These are phyloP conservation scores for Aaosphaeria pasadenensis DNA, from an alignment of 2,329 filamentous ascomycete species.

Conservation along the genomic window DNA sequence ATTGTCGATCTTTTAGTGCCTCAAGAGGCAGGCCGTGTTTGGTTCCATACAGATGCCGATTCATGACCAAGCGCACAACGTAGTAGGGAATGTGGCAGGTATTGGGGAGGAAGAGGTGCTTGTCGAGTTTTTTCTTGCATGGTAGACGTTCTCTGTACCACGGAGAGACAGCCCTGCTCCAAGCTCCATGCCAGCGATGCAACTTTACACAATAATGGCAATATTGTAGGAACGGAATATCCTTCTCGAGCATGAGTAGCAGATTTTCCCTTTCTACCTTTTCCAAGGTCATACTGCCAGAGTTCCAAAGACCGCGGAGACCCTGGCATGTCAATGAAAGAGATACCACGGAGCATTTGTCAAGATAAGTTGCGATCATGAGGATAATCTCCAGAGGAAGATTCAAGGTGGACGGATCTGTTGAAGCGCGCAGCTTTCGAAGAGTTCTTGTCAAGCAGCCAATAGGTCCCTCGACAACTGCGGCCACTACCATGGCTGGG, in stretches of 20 bases:
- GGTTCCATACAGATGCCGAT: conserved; percentile 15
- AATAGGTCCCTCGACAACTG: too few species aligned
- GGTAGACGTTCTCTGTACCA: conserved; percentile 1
- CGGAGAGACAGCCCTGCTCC: conserved; percentile 5
- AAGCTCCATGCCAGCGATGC: conserved; percentile 15
- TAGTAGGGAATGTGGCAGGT: conserved; percentile 8
- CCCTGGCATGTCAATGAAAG: conserved; percentile 15
- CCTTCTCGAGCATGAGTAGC: conserved; percentile 13
- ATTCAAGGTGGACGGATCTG: conserved; percentile 6
- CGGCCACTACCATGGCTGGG: too few species aligned
- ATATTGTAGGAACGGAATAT: conserved; percentile 10
- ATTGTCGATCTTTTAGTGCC: conserved; percentile 5
- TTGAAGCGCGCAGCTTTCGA: not conserved
- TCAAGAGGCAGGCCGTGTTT: conserved; percentile 9
- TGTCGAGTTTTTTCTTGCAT: conserved; percentile 5
- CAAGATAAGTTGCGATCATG: conserved; percentile 13
- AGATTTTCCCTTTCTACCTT: conserved; percentile 10
- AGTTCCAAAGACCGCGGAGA: conserved; percentile 10
- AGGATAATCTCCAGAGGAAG: conserved; percentile 15
- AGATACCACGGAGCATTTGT: conserved; percentile 4
- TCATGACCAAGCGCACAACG: conserved; percentile 17
- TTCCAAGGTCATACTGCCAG: conserved; percentile 1
- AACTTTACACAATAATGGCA: conserved; percentile 16
- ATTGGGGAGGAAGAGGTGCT: not conserved
- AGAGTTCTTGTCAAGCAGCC: too few species aligned